Base-by-base conservation (phyloP, 805 yeast genomes). In the Brettanomyces nanus region DNA sequence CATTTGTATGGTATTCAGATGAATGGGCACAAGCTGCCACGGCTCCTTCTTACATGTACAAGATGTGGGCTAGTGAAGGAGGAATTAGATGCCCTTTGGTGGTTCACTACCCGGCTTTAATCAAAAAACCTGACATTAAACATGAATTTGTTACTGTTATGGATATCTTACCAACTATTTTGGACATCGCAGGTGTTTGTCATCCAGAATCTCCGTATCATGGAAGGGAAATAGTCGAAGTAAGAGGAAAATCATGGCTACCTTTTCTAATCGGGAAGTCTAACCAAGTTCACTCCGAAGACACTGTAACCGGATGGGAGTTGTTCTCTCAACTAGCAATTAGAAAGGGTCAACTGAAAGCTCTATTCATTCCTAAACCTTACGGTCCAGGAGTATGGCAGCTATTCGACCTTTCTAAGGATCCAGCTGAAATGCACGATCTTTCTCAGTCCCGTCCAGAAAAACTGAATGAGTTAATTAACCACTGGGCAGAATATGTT, bases 21-120 rank as follows among this genome's bases (percentile, higher is more conserved):
- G 67, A 71, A 48, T 73, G 79, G 79, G 79, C 80, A 0, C 78
- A 73, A 45, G 80, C 80, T 7, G 74, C 78, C 2, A 73, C 79
- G 15, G 75, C 78, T 2, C 80, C 79, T 1, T 55, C 66, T 13
- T 62, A 64, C 39, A 69, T 70, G 69, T 72, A 64, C 52, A 75
- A 75, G 48, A 66, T 66, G 63, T 75, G 75, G 71, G 68, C 77
- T 3, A 61, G 73, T 4, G 80, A 76, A 51, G 81, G 80, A 23
- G 82, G 80, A 7, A 69, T 74, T 19, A 64, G 76, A 17, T 73
- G 77, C 48, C 81, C 80, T 0, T 55, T 73, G 41, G 65, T 76
- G 36, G 46, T 74, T 5, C 63, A 62, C 41, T 63, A 64, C 45
- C 78, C 77, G 0, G 52, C 57, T 4, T 36, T 64, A 10, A 38